Evolutionary conservation across 164 flowering plant genomes (phyloP), one percentile per base, ranked within the genome.

Genomic region (Buxus sempervirens): DNA sequence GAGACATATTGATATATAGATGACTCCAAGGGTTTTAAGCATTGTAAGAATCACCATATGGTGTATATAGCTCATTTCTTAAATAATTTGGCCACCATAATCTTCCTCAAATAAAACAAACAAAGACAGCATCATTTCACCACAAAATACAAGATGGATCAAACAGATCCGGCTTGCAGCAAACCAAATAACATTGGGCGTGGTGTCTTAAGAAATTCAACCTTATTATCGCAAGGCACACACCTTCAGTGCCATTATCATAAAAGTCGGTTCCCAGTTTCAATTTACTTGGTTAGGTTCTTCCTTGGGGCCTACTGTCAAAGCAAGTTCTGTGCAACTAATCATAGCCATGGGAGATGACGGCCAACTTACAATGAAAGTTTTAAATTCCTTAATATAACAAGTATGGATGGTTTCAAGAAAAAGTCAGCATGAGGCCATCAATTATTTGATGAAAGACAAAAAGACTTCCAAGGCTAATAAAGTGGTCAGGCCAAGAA

Each of bases 391-490:
- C 51, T 15, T 45, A 10, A 15, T 45, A 10, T 10, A 6, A 45
- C 45, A 45, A 15, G 51, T 10, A 10, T 45, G 51, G 51, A 45
- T 58, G 61, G 55, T 8, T 65, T 55, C 19, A 54, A 10, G 26
- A 32, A 64, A 64, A 32, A 74, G 64, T 38, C 24, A 74, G 12
- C 1, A 45, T 45, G 63, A 53, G 67, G 57, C 69, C 72, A 71
- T 65, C 66, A 32, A 65, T 62, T 70, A 69, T 60, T 73, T 45
- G 58, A 69, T 23, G 38, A 24, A 25, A 68, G 66, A 72, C 49
- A 25, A 24, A 64, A 61, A 25, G n/a, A n/a, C n/a, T n/a, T n/a
- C n/a, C n/a, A 69, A 24, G 9, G 45, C 72, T 71, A 70, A 18
- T 51, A 41, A 49, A 65, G 60, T 60, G 0, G 48, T 48, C 20